phyloP scores from a whole-genome alignment of 805 yeast genomes.

The Hanseniaspora guilliermondii region DNA sequence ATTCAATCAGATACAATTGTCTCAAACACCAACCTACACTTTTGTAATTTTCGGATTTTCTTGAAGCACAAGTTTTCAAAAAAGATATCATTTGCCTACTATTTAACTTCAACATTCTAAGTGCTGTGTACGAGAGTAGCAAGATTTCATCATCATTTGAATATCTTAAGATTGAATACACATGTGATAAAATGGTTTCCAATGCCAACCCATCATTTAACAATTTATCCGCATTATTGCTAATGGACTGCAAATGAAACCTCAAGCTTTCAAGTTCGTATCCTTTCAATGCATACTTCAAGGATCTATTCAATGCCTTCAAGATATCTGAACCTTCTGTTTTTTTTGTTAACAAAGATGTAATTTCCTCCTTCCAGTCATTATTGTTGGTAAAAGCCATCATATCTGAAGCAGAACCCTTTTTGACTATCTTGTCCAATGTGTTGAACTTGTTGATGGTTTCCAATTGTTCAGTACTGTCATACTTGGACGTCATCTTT shows the following conservation, averaged over 20 bases:
- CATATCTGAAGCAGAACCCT: conserved; percentile 47
- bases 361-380: conserved; percentile 27
- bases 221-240: not conserved
- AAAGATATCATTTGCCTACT: not conserved
- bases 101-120: not conserved
- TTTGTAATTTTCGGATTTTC: not conserved
- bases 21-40: not conserved
- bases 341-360: conserved; percentile 17
- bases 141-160: not conserved
- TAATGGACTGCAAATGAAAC: conserved; percentile 13
- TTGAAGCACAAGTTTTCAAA: not conserved
- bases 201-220: not conserved
- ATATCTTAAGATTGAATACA: conserved; percentile 7
- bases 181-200: conserved; percentile 3
- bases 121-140: not conserved
- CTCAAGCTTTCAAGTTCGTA: conserved; percentile 32
- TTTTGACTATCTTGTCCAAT: conserved; percentile 34
- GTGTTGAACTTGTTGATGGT: conserved; percentile 28
- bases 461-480: conserved; percentile 44
- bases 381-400: conserved; percentile 46
- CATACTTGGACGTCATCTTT: conserved; percentile 71
- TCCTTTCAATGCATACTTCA: conserved; percentile 17
- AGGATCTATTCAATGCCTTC: conserved; percentile 17
- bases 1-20: not conserved
- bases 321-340: conserved; percentile 9